These are phyloP conservation scores for Ophiostoma sp. DNA, from an alignment of 2,329 filamentous ascomycete genomes.

Conservation along the genomic window DNA sequence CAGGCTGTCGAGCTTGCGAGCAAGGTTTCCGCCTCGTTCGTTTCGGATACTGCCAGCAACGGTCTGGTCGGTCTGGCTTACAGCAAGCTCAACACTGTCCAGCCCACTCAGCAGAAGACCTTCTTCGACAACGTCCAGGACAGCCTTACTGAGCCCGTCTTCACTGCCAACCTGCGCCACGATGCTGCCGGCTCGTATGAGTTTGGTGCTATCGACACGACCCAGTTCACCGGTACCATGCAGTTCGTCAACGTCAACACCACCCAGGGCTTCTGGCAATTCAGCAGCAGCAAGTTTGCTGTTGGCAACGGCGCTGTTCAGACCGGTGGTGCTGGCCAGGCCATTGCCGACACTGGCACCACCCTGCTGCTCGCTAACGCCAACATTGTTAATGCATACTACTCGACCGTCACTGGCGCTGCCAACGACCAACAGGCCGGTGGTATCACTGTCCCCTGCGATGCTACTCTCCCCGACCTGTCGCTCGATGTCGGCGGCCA, in stretches of 20 bases:
- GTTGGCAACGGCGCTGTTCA: constrained; percentile 49
- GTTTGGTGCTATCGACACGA: constrained; percentile 68
- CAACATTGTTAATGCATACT: constrained; percentile 52
- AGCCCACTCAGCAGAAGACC: constrained; percentile 64
- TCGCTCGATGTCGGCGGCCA: constrained; percentile 57
- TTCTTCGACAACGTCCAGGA: constrained; percentile 69
- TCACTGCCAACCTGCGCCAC: constrained; percentile 68
- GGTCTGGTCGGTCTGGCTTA: constrained; percentile 72
- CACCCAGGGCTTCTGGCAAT: constrained; percentile 68
- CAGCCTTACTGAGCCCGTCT: constrained; percentile 64
- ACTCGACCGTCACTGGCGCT: constrained; percentile 48
- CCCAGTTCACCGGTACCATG: constrained; percentile 63
- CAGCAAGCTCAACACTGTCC: constrained; percentile 63
- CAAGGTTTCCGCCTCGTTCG: constrained; percentile 57
- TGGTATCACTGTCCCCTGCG: constrained; percentile 51
- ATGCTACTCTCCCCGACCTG: constrained; percentile 49
- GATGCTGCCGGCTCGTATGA: constrained; percentile 66
- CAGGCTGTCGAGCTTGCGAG: constrained; percentile 71
- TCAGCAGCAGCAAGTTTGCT: constrained; percentile 57
- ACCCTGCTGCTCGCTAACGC: constrained; percentile 62
- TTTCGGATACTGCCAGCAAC: constrained; percentile 60
- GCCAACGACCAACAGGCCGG: constrained; percentile 42
- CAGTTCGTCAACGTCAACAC: constrained; percentile 62
- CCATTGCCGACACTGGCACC: constrained; percentile 61
- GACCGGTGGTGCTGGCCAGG: constrained; percentile 44